Evolutionary conservation across 805 yeast species (phyloP), one percentile per base, ranked within the genome.

Genomic region (Kodamaea lidongshanica): DNA sequence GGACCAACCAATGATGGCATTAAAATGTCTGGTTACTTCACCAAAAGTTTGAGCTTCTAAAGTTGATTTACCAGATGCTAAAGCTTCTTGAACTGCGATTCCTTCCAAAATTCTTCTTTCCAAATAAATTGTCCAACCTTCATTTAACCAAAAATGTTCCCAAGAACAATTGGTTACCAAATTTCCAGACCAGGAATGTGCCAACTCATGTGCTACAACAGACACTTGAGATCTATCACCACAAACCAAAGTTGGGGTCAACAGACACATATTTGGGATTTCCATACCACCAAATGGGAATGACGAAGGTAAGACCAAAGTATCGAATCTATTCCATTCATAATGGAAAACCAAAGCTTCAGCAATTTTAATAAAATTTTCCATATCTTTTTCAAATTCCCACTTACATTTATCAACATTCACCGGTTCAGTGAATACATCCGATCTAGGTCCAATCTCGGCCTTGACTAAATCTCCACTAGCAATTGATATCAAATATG

Each of bases 271-370:
- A 33, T 55, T 55, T 17, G 63, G 63, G 34, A 52, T 57, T 27
- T 57, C 63, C 63, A 57, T 57, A n/a, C 61, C 63, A 12, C 63
- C 63, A 32, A 56, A 57, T 4, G 63, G 63, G 35, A 55, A 57
- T 23, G 53, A 44, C 20, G 38, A 23, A 1, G 62, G 62, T 12
- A 57, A 35, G n/a, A 57, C 50, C 35, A 57, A 44, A n/a, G 58
- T 53, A 40, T 57, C 58, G 34, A 51, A 57, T 18, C 49, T 38
- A 6, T 39, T 30, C 63, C 63, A 57, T 40, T 57, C 61, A 41
- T 57, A 57, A 17, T 44, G 46, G 35, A 56, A 57, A 6, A 54
- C 42, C 39, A 56, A 45, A 12, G 42, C 35, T 35, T 57, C 63
- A n/a, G 61, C 61, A 23, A 56, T 48, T 35, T 51, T 43, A 28